Base-by-base conservation (phyloP, 2,329 filamentous ascomycete genomes). In the Alternaria burnsii region DNA sequence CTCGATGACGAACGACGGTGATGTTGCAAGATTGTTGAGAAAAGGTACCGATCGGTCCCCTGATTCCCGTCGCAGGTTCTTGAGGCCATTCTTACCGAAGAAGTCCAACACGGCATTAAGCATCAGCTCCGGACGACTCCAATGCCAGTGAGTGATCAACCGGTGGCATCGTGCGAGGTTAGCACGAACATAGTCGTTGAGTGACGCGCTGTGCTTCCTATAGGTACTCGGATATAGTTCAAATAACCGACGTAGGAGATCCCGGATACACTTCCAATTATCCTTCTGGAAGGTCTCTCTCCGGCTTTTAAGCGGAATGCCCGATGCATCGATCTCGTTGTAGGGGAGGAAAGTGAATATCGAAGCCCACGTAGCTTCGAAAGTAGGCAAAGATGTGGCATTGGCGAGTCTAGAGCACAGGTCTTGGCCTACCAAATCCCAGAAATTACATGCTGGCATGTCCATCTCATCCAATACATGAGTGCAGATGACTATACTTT, bases 21-120 rank as follows among this genome's bases (percentile, higher is more conserved):
- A 71, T 16, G 73, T 69, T 32, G 82, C 78, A 3, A 87, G 78
- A 42, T 82, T 68, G 53, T 86, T 82, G 18, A 89, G 80, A 59
- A 88, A 88, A 2, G 66, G 62, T 9, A 84, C 83, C 2, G 87
- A 88, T 10, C 82, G 83, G 53, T 76, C 79, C 44, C 72, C 78
- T 59, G 84, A 79, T 68, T 89, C 87, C 3, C 81, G 80, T 52
- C 76, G 78, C 53, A 89, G 75, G 54, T 85, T 82, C 42, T 80
- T 77, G n/a, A 88, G 76, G 16, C 76, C 79, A 40, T 84, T 83
- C 40, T 79, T 81, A 7, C 85, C 85, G 63, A 88, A 89, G 74
- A 88, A 89, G 71, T 88, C 86, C 64, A 87, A 88, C 0, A 87
- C 73, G 0, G 75, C 79, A 48, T 83, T 82, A 11, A 89, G 79